Evolutionary conservation across 1,284 basidiomycete genomes (phyloP).

Genomic region (Porodaedalea pini): DNA sequence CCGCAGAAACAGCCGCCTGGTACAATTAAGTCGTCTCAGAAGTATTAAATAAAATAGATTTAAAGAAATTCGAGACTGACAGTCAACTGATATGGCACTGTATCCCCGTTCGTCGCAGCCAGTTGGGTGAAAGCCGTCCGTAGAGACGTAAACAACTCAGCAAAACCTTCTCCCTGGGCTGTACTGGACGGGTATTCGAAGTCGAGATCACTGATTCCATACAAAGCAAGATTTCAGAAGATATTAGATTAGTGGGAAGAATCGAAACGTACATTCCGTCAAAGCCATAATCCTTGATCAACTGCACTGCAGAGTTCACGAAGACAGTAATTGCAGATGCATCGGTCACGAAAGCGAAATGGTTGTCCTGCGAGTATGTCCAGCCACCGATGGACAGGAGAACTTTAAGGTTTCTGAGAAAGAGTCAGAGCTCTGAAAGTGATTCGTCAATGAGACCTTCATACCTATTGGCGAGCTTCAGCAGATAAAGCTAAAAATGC

Average conservation of each 20-base stretch:
- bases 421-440: background rate
- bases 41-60: background rate
- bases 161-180: conserved; percentile 54
- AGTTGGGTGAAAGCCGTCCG: conserved; percentile 54
- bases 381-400: conserved; percentile 76
- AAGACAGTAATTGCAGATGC: conserved; percentile 62
- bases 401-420: conserved; percentile 65
- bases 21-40: background rate
- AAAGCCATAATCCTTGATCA: conserved; percentile 85
- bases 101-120: conserved; percentile 53
- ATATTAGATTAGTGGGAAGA: background rate
- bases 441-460: conserved; percentile 8
- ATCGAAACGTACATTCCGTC: conserved; percentile 68
- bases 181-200: conserved; percentile 58
- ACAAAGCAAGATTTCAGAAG: background rate
- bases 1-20: conserved; percentile 56
- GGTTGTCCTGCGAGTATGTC: conserved; percentile 65
- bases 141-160: conserved; percentile 53
- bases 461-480: conserved; percentile 68
- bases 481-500: conserved; percentile 42
- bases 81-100: conserved; percentile 54
- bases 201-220: conserved; percentile 54
- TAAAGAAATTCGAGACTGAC: conserved; percentile 28
- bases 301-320: conserved; percentile 62
- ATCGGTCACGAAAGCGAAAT: conserved; percentile 61